phyloP scores from a whole-genome alignment of 1,284 basidiomycete genomes.

The Rhodotorula sp. region DNA sequence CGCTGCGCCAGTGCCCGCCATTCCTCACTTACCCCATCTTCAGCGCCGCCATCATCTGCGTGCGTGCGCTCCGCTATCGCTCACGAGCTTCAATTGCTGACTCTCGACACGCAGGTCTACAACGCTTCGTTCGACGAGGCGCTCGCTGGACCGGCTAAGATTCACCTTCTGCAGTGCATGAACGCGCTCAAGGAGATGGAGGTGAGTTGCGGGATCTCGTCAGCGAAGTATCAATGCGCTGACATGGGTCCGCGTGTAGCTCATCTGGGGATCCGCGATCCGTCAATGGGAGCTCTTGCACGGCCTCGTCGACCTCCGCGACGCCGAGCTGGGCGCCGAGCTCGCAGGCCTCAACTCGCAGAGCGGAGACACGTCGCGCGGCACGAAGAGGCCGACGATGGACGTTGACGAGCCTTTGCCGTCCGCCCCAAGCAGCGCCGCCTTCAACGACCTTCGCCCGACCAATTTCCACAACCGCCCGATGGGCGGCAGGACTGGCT shows the following conservation, averaged over 20 bases:
- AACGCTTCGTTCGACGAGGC: constrained; percentile 45
- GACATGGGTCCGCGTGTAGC: constrained; percentile 31
- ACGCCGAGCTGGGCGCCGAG: constrained; percentile 36
- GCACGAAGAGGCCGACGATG: constrained; percentile 32
- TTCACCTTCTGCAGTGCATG: constrained; percentile 67
- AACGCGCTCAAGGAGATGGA: constrained; percentile 66
- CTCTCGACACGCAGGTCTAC: constrained; percentile 36
- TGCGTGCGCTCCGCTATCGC: not conserved
- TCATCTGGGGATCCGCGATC: constrained; percentile 70
- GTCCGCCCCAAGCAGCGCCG: not conserved
- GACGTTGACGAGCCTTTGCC: constrained; percentile 16
- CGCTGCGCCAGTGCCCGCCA: constrained; percentile 63
- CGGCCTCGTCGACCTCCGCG: constrained; percentile 50
- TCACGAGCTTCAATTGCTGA: not conserved
- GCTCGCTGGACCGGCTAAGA: constrained; percentile 43
- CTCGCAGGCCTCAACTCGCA: constrained; percentile 10
- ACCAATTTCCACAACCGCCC: constrained; percentile 29
- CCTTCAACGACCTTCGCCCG: constrained; percentile 18
- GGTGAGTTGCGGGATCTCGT: too few relatives aligned
- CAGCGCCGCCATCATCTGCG: constrained; percentile 77
- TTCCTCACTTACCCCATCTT: constrained; percentile 80
- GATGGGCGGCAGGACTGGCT: not conserved
- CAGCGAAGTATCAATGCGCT: too few relatives aligned
- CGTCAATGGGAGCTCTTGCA: constrained; percentile 69
- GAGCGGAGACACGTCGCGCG: constrained; percentile 13